phyloP scores from a whole-genome alignment of 2,329 filamentous ascomycete genomes.

The Helotiales sp. region DNA sequence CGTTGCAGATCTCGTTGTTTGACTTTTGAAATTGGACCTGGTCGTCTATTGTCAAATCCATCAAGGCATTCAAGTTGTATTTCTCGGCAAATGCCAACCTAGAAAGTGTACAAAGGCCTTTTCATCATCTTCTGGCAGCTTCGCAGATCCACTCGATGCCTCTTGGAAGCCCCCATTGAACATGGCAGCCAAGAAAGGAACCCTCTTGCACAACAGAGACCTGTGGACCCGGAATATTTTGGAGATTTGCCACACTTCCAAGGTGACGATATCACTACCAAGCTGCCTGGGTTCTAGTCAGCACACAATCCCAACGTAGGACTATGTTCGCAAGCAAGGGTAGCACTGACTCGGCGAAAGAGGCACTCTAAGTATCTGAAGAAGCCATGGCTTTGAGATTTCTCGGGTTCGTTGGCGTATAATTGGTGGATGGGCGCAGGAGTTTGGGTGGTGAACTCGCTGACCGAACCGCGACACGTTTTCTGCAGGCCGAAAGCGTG shows the following conservation, averaged over 20 bases:
- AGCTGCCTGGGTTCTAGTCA: not conserved
- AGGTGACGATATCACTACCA: not conserved
- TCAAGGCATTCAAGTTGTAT: not conserved
- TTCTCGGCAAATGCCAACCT: slow-evolving; percentile 4
- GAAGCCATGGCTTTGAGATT: too few species aligned
- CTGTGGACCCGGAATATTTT: slow-evolving; percentile 10
- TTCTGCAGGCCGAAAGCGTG: too few species aligned
- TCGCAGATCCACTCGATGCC: not conserved
- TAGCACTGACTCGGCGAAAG: not conserved
- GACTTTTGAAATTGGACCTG: too few species aligned
- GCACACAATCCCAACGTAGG: not conserved
- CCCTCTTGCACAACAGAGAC: not conserved
- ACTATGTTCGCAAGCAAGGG: not conserved
- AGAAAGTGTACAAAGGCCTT: slow-evolving; percentile 3
- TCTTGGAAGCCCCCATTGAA: slow-evolving; percentile 7
- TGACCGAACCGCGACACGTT: too few species aligned
- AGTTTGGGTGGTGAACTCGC: too few species aligned
- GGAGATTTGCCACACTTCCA: not conserved
- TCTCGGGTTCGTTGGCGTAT: too few species aligned
- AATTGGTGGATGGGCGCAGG: too few species aligned
- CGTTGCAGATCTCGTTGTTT: not conserved
- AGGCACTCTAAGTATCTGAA: too few species aligned
- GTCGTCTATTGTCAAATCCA: not conserved
- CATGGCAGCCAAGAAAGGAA: slow-evolving; percentile 3
- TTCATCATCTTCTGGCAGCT: not conserved